These are phyloP conservation scores for Backusella macrospora DNA, from an alignment of 192 early-diverging fungal species.

Conservation along the genomic window DNA sequence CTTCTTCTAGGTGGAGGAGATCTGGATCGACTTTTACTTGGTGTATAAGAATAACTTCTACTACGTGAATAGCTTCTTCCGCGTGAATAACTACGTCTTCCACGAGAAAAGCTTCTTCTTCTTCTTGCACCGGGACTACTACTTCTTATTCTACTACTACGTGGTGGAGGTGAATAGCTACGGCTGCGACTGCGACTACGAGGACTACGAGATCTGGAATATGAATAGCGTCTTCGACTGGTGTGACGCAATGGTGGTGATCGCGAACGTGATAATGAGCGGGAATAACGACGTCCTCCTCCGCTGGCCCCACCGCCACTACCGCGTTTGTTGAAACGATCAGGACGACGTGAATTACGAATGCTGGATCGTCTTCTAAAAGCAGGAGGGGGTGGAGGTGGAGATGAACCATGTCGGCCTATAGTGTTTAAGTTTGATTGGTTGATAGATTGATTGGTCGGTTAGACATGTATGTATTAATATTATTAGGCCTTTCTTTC, in stretches of 20 bases:
- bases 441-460: too few relatives aligned
- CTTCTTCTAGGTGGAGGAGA: conserved; percentile 13
- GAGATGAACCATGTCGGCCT: conserved; percentile 28
- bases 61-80: conserved; percentile 33
- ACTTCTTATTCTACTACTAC: conserved; percentile 19
- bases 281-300: conserved; percentile 32
- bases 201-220: conserved; percentile 33
- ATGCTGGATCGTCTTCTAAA: conserved; percentile 23
- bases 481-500: too few relatives aligned
- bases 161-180: conserved; percentile 32
- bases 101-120: conserved; percentile 17
- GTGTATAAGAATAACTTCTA: conserved; percentile 24
- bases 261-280: conserved; percentile 33
- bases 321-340: conserved; percentile 14
- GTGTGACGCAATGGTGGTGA: conserved; percentile 37
- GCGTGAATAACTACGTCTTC: conserved; percentile 32
- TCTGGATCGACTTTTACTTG: conserved; percentile 27
- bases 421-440: neutral
- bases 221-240: conserved; percentile 39
- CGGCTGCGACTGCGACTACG: conserved; percentile 13
- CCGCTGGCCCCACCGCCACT: neutral
- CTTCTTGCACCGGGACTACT: conserved; percentile 25
- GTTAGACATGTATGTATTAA: too few relatives aligned
- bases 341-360: conserved; percentile 13
- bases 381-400: neutral